Conservation (phyloP, 345 rosid genomes). For the Chamaenerion angustifolium region DNA sequence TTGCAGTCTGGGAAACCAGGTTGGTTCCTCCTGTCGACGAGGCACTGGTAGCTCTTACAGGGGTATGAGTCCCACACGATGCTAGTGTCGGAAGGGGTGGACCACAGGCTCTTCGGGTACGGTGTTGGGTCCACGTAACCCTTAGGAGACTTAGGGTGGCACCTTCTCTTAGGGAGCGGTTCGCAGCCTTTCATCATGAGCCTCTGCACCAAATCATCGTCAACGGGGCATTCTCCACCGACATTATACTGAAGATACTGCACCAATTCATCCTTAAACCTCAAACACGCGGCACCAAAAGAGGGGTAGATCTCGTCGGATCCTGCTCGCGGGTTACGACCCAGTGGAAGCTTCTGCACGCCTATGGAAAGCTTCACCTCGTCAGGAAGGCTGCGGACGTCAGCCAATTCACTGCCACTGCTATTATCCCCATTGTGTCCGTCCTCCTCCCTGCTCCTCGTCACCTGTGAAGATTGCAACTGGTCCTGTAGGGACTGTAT, state of each 20-base stretch:
- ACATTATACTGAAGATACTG: slow-evolving; percentile 28
- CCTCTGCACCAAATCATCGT: slow-evolving; percentile 35
- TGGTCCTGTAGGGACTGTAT: slow-evolving; percentile 17
- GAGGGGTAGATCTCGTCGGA: slow-evolving; percentile 24
- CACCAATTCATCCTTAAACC: slow-evolving; percentile 26
- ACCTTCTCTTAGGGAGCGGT: slow-evolving; percentile 36
- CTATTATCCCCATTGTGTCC: background rate
- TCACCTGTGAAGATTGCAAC: background rate
- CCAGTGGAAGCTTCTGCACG: slow-evolving; percentile 29
- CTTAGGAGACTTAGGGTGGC: slow-evolving; percentile 22
- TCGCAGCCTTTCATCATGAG: slow-evolving; percentile 39
- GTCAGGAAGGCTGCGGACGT: slow-evolving; percentile 2
- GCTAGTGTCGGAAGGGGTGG: slow-evolving; percentile 22
- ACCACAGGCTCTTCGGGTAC: slow-evolving; percentile 25
- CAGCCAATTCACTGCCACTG: background rate
- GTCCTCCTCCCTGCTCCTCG: too few species aligned
- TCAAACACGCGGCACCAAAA: slow-evolving; percentile 27
- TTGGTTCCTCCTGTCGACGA: slow-evolving; percentile 17
- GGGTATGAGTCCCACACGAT: slow-evolving; percentile 35
- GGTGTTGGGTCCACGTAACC: slow-evolving; percentile 24
- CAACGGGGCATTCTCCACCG: slow-evolving; percentile 33
- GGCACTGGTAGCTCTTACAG: slow-evolving; percentile 35
- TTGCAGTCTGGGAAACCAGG: slow-evolving; percentile 30
- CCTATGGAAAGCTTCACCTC: slow-evolving; percentile 28
- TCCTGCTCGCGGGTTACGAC: slow-evolving; percentile 19